Conservation (phyloP, 805 yeast genomes). For the Candida bentonensis region DNA sequence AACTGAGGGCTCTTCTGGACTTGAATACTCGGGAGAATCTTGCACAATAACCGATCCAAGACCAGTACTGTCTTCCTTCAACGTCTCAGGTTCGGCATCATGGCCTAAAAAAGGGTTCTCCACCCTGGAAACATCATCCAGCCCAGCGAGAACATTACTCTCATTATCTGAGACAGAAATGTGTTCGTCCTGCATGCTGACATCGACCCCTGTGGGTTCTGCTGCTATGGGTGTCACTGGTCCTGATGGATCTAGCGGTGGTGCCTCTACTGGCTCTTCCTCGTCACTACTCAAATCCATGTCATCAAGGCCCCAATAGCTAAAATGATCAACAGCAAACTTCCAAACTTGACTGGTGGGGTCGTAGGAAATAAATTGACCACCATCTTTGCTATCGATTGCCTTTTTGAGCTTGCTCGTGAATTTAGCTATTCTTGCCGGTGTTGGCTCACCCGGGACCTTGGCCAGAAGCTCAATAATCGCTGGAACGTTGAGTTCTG, state of each 20-base stretch:
- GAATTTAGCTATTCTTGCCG: background rate
- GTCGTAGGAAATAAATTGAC: background rate
- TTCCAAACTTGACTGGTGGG: conserved; percentile 6
- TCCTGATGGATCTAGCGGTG: background rate
- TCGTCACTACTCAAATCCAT: background rate
- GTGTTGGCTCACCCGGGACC: background rate
- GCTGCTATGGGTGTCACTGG: background rate
- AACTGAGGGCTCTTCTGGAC: background rate
- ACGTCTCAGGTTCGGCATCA: background rate
- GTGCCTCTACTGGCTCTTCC: background rate
- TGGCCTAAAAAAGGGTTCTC: no score
- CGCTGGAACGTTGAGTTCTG: background rate
- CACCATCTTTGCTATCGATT: background rate
- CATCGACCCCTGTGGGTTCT: background rate
- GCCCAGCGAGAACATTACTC: background rate
- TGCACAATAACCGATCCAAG: background rate
- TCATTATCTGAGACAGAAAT: background rate
- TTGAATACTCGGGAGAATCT: background rate
- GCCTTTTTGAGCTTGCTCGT: background rate
- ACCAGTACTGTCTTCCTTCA: background rate
- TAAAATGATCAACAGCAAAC: conserved; percentile 6
- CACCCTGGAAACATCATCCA: background rate
- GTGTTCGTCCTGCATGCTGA: background rate
- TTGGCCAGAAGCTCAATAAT: background rate
- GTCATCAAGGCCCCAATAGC: conserved; percentile 1